Conservation (phyloP, 768 basidiomycete genomes). For the Trametes villosa region DNA sequence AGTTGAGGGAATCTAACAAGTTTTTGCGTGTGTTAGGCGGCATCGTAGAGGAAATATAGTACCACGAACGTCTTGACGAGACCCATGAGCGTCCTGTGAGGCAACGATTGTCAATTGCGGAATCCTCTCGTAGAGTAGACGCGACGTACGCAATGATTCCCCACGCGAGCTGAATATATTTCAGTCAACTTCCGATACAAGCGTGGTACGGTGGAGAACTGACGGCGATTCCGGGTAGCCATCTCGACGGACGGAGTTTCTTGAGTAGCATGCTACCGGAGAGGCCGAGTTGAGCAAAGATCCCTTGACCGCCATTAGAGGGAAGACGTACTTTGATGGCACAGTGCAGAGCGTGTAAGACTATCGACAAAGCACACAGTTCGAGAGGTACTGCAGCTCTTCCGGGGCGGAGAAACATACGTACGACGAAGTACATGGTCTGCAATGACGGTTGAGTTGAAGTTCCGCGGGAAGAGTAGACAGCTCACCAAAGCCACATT, state of each 20-base stretch:
- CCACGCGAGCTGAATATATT: conserved; percentile 56
- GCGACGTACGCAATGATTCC: conserved; percentile 59
- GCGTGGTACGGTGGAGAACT: conserved; percentile 14
- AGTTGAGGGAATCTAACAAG: conserved; percentile 59
- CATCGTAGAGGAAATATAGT: no score
- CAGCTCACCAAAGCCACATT: conserved; percentile 64
- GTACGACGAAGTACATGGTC: conserved; percentile 75
- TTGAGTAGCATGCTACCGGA: conserved; percentile 54
- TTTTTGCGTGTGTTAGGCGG: background rate
- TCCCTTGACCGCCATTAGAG: no score
- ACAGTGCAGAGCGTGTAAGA: conserved; percentile 67
- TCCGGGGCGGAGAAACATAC: conserved; percentile 26
- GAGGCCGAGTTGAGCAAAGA: background rate
- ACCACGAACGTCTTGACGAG: conserved; percentile 61
- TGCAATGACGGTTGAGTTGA: conserved; percentile 29
- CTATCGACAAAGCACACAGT: conserved; percentile 29
- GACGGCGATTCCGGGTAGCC: conserved; percentile 71
- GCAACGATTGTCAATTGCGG: background rate
- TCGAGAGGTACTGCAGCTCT: no score
- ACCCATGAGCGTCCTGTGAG: conserved; percentile 61
- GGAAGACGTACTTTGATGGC: conserved; percentile 65
- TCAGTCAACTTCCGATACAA: background rate
- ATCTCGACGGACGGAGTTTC: conserved; percentile 66
- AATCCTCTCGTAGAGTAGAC: background rate
- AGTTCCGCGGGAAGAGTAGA: background rate